phyloP scores from a whole-genome alignment of 2,329 filamentous ascomycete genomes.

The Ophiostoma pallidulum region DNA sequence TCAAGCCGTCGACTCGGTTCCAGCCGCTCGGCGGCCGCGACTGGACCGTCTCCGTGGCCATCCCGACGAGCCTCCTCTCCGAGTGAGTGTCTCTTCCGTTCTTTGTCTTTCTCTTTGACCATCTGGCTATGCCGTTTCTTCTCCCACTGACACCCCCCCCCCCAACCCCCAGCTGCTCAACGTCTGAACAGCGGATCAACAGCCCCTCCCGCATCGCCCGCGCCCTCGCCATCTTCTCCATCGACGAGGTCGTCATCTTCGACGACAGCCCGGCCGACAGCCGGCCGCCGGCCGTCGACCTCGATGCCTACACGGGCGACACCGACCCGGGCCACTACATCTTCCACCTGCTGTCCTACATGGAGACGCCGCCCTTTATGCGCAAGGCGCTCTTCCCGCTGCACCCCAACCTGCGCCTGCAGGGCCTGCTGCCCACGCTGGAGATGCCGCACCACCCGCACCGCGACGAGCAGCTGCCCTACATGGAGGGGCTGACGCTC shows the following conservation, averaged over 20 bases:
- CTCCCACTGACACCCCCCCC: neutral
- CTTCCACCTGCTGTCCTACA: conserved; percentile 66
- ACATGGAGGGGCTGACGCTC: conserved; percentile 66
- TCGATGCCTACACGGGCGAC: conserved; percentile 54
- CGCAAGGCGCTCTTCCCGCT: conserved; percentile 65
- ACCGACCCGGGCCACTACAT: conserved; percentile 73
- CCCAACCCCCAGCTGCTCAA: conserved; percentile 46
- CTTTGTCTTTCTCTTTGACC: neutral
- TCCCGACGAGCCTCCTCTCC: conserved; percentile 68
- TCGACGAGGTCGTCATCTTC: conserved; percentile 78
- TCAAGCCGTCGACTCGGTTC: conserved; percentile 62
- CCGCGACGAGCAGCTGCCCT: conserved; percentile 66
- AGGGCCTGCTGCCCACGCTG: conserved; percentile 63
- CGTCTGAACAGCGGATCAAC: conserved; percentile 65
- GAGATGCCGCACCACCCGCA: conserved; percentile 81
- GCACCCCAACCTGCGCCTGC: conserved; percentile 66
- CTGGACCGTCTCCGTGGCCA: conserved; percentile 68
- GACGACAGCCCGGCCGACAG: conserved; percentile 52
- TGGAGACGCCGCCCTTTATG: conserved; percentile 78
- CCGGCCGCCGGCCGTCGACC: conserved; percentile 39
- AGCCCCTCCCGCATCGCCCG: conserved; percentile 69
- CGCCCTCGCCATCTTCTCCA: conserved; percentile 69
- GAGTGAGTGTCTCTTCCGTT: conserved; percentile 42
- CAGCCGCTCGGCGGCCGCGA: conserved; percentile 52
- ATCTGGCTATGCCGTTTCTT: too few relatives aligned